These are phyloP conservation scores for Metarhizium guizhouense DNA, from an alignment of 2,329 filamentous ascomycete genomes.

Conservation along the genomic window DNA sequence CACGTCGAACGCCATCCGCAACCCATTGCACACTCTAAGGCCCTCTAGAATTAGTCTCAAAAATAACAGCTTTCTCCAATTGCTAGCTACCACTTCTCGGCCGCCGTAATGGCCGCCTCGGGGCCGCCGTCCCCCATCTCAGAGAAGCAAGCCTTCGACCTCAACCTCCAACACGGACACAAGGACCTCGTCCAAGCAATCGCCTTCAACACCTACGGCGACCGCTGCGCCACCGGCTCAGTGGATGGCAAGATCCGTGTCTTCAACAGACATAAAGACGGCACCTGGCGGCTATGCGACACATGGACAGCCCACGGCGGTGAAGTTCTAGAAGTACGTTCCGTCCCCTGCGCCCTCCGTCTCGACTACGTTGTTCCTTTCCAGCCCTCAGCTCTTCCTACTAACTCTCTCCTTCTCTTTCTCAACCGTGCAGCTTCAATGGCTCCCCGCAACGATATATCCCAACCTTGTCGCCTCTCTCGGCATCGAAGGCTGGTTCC, in stretches of 20 bases:
- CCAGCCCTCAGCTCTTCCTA: background rate
- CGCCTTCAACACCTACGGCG: slow-evolving; percentile 87
- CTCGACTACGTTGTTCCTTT: too few species aligned
- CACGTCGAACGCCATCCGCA: background rate
- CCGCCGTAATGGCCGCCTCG: slow-evolving; percentile 18
- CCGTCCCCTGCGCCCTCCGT: background rate
- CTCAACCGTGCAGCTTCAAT: slow-evolving; percentile 58
- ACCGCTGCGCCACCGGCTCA: slow-evolving; percentile 82
- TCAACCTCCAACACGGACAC: slow-evolving; percentile 65
- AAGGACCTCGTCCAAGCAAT: slow-evolving; percentile 75
- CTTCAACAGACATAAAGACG: slow-evolving; percentile 74
- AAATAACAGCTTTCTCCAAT: too few species aligned
- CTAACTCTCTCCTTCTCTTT: background rate
- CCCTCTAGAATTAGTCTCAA: background rate
- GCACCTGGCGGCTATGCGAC: slow-evolving; percentile 72
- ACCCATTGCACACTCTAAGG: background rate
- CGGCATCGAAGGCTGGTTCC: slow-evolving; percentile 81
- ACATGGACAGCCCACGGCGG: slow-evolving; percentile 86
- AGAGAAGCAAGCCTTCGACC: slow-evolving; percentile 41
- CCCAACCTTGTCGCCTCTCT: slow-evolving; percentile 80
- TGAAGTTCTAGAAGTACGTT: slow-evolving; percentile 72
- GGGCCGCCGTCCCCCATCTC: slow-evolving; percentile 28
- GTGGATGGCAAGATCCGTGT: slow-evolving; percentile 90
- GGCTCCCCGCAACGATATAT: slow-evolving; percentile 84
- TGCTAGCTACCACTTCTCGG: background rate